Base-by-base conservation (phyloP, 164 flowering plant species). In the Sedum album region DNA sequence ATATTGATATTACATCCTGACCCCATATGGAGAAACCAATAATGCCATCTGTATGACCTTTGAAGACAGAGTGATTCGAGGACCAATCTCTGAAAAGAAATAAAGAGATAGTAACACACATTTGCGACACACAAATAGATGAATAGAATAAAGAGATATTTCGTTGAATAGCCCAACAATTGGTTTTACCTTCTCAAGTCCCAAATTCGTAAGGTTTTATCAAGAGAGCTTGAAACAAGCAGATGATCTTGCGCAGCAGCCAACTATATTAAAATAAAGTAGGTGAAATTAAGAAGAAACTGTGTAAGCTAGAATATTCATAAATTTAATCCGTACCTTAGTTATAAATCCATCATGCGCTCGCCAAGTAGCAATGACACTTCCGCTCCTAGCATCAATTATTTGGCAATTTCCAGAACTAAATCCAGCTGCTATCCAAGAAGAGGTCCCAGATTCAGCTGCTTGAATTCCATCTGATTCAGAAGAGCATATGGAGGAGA, bases 311-410 rank as follows among this genome's bases (percentile, higher is more conserved):
- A 38, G 30, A 21, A 21, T 35, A n/a, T 41, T 9, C 66, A 60
- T n/a, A 63, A 55, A 11, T 41, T 28, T 38, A 36, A 35, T 57
- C 30, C 65, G 63, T 80, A 91, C 99, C 88, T 91, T 87, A 17
- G 96, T 95, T 57, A 95, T 82, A 75, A 84, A 90, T 73, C 96
- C 96, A 78, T 90, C 97, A 82, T 94, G 99, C 73, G 96, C 99
- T 67, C 80, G 82, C 97, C 99, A 94, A 46, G 84, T 82, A 68
- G 91, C 75, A 78, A 91, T 74, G 46, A 87, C 72, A 72, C 80
- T 77, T 66, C 97, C 96, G 78, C 88, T 90, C 75, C 96, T 90
- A 60, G 78, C 76, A 76, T 95, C 99, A 79, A 90, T 85, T 66
- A 95, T 74, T 76, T 78, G 78, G 76, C 91, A 87, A 68, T 82